phyloP scores from a whole-genome alignment of 2,329 filamentous ascomycete species.

The Beauveria sp. region DNA sequence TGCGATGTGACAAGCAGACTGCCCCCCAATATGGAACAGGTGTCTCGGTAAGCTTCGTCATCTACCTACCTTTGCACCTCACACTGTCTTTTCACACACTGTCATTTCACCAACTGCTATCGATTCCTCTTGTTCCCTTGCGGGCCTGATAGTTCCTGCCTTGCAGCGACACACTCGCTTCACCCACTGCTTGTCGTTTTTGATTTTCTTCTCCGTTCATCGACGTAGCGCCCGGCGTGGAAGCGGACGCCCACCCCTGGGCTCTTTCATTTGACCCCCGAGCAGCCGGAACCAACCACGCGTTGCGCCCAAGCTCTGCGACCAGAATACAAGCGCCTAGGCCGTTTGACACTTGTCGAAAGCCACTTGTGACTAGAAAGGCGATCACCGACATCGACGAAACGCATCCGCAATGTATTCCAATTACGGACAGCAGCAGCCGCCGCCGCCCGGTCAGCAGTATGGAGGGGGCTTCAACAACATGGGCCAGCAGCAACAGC shows the following conservation, averaged over 20 bases:
- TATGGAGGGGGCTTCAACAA: slow-evolving; percentile 43
- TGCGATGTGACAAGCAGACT: too few species aligned
- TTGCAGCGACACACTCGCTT: neutral
- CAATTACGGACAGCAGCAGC: slow-evolving; percentile 70
- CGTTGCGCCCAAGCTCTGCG: neutral
- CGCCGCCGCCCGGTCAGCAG: slow-evolving; percentile 50
- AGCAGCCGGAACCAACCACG: neutral
- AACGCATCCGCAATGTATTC: slow-evolving; percentile 64
- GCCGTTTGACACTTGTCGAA: neutral
- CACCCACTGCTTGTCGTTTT: neutral
- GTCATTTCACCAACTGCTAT: neutral
- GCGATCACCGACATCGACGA: neutral
- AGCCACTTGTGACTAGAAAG: neutral
- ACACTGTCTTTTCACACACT: neutral
- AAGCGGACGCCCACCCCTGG: neutral
- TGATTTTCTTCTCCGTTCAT: neutral
- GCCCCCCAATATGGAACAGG: neutral
- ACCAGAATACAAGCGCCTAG: neutral
- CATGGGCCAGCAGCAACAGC: slow-evolving; percentile 35
- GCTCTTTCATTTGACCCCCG: neutral
- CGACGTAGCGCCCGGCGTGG: neutral
- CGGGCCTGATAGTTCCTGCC: neutral
- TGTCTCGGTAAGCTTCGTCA: slow-evolving; percentile 12
- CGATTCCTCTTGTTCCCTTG: neutral
- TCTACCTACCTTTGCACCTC: neutral